Percentiles rank a stretch among this genome's conserved stretches.
These are phyloP conservation scores for Escallonia rubra DNA, from an alignment of 129 eudicot species.

Conservation along the genomic window DNA sequence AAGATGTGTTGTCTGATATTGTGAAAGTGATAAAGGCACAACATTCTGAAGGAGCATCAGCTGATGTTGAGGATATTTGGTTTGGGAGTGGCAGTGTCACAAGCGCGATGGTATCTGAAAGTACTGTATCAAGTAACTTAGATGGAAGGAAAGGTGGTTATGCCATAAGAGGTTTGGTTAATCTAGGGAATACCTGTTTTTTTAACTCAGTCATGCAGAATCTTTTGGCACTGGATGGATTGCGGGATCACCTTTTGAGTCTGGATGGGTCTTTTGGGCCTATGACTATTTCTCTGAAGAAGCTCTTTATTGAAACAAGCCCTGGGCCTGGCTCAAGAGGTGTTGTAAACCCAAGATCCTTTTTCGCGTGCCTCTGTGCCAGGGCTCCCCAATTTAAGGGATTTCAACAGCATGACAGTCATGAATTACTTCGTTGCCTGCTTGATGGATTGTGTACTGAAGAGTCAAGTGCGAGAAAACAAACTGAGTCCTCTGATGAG, in stretches of 20 bases:
- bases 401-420: conserved; percentile 93
- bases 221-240: conserved; percentile 57
- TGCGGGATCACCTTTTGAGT: conserved; percentile 44
- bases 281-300: conserved; percentile 62
- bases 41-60: conserved; percentile 32
- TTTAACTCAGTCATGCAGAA: conserved; percentile 85
- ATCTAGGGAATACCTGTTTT: conserved; percentile 91
- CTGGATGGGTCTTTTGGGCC: conserved; percentile 68
- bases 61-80: conserved; percentile 75
- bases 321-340: conserved; percentile 33
- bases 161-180: conserved; percentile 63
- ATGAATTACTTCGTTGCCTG: conserved; percentile 88
- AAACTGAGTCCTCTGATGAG: conserved; percentile 17
- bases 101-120: conserved; percentile 33
- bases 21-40: conserved; percentile 48
- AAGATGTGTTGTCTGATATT: conserved; percentile 47
- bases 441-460: conserved; percentile 82
- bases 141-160: conserved; percentile 32
- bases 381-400: conserved; percentile 96
- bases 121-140: conserved; percentile 2
- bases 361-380: conserved; percentile 62
- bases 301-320: conserved; percentile 50
- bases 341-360: conserved; percentile 62
- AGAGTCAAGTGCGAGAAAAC: conserved; percentile 49
- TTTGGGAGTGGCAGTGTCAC: conserved; percentile 61